Base-by-base conservation (phyloP, 1,139 yeast genomes). In the Debaryomycetaceae sp. region DNA sequence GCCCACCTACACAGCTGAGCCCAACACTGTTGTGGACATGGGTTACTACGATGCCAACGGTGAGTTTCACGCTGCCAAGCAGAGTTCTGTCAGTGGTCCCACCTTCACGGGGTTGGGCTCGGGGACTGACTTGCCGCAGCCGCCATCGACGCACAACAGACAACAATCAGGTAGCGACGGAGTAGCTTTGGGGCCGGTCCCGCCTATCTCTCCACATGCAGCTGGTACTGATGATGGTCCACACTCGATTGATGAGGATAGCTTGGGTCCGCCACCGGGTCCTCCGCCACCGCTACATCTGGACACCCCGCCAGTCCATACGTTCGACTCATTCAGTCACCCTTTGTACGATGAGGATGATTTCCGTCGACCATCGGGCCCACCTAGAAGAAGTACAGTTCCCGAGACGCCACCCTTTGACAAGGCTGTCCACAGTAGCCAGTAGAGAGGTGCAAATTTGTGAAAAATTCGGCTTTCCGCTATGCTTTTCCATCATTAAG, bases 31-130 rank as follows among this genome's bases (percentile, higher is more conserved):
- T 9, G 67, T 72, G 31, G 95, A 86, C 49, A 75, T 83, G 52
- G 96, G 96, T 0, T 83, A 74, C 52, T 88, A 85, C 48, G 95
- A 85, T 54, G 61, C 61, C 22, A 58, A 68, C 27, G 96, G 96
- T 2, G 70, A 53, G 13, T 75, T 71, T 39, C 70, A 54, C 41
- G 60, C 65, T 5, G 66, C 36, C 4, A 29, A 30, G 21, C 23
- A 29, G 16, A 20, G 51, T 4, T 51, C 50, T 34, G 40, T 40
- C 11, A 44, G 47, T 4, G 35, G 31, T 3, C 25, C 36, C 16
- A 34, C 39, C 12, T 32, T 32, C 13, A 28, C 34, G 13, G 34
- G 34, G 3, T 10, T 31, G 12, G 30, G 57, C 32, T 59, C 61
- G 3, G 53, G 51, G 36, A 54, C 56, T 2, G 52, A 54, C 3